Base-by-base conservation (phyloP, 2,329 filamentous ascomycete species). In the Aspergillus sp. region DNA sequence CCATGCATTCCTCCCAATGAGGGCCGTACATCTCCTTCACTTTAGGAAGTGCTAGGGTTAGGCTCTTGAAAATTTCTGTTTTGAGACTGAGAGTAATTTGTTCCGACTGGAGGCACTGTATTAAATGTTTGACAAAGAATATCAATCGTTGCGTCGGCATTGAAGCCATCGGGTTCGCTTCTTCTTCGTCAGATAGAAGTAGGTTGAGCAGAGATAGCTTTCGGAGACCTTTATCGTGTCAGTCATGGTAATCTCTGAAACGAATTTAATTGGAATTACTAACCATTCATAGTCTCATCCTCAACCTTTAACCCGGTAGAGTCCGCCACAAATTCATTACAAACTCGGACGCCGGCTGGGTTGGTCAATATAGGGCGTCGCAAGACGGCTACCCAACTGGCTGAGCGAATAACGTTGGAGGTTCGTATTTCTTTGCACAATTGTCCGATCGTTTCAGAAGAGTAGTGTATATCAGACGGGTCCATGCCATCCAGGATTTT, bases 21-120 rank as follows among this genome's bases (percentile, higher is more conserved):
- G 89, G 85, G 0, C 93, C 95, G 66, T 96, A 97, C 1, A 96
- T 86, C 47, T 92, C 89, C 57, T 85, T 84, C 65, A 97, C 88
- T 41, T 83, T 83, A 2, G 90, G 90, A 0, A 97, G 74, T 3
- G 96, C 76, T 3, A 79, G 75, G 2, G 74, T 70, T 48, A 88
- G 65, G 5, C 76, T 71, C 58, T 74, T 76, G 42, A 78, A 62
- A 1, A 74, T 71, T 60, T 80, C 76, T 1, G 76, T 68, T 56
- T 66, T 70, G 41, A 76, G 51, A 8, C 63, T 66, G 12, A 68
- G 55, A 30, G 62, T 62, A 71, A 83, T 76, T 53, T 91, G 68
- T 59, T 79, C 80, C 65, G 86, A 79, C 13, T 87, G 82, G 0
- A 93, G 76, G 85, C 89, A 93, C 8, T 85, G 83, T 0, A 89